These are phyloP conservation scores for Suillus lakei DNA, from an alignment of 768 basidiomycete genomes.

Conservation along the genomic window DNA sequence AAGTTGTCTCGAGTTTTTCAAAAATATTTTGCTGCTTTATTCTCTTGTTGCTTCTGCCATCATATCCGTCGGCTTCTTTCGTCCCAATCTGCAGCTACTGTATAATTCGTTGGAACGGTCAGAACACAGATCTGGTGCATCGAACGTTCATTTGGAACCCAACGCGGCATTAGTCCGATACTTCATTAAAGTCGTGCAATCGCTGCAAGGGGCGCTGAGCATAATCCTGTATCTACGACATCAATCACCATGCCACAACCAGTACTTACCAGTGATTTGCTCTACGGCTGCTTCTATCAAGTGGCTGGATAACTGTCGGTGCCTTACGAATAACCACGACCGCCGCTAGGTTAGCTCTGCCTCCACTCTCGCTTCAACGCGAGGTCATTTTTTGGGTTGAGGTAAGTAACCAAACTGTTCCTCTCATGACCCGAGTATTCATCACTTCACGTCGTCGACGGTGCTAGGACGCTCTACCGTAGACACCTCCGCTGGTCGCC, in stretches of 20 bases:
- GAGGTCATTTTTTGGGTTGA: not conserved
- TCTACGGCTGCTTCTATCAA: not conserved
- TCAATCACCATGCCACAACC: not conserved
- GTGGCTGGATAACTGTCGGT: not conserved
- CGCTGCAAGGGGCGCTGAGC: not conserved
- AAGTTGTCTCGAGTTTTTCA: constrained; percentile 1
- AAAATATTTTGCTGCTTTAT: not conserved
- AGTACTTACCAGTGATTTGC: not conserved
- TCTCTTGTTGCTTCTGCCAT: constrained; percentile 8
- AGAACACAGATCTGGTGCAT: not conserved
- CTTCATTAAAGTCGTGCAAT: constrained; percentile 1
- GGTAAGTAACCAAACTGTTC: not conserved
- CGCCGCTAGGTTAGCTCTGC: not conserved
- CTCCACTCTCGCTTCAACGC: not conserved
- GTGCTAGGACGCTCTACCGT: not conserved
- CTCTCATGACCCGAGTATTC: not conserved
- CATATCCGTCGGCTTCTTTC: constrained; percentile 1
- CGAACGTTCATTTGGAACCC: not conserved
- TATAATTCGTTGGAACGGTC: not conserved
- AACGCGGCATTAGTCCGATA: not conserved
- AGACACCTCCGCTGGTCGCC: not conserved
- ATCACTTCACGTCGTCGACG: not conserved
- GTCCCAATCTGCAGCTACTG: constrained; percentile 4
- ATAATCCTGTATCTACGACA: not conserved
- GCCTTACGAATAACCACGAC: not conserved